Evolutionary conservation across 1,284 basidiomycete genomes (phyloP), one percentile per base, ranked within the genome.

Genomic region (Marasmius tenuissimus): DNA sequence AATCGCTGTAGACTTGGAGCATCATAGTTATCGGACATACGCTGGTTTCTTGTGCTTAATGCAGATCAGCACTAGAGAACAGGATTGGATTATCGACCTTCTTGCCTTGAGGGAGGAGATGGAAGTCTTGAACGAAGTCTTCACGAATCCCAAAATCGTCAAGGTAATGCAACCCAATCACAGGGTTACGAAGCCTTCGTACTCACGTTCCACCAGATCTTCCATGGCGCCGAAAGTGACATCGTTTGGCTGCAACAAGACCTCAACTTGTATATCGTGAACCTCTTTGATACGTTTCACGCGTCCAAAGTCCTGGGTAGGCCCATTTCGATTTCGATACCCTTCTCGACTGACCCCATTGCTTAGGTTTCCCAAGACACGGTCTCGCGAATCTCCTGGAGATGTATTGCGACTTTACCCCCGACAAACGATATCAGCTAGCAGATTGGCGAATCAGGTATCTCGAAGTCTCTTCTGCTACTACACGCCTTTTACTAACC

Each of bases 181-280:
- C 8, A 35, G 18, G 34, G 1, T 58, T 48, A 40, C 40, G 20
- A 58, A 20, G 2, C 50, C 33, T 27, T 14, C 58, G 47, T 14
- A 47, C 9, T 42, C 51, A 39, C 18, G 34, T 47, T 45, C 3
- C 1, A 8, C 9, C 61, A 93, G 92, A 89, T 96, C 3, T 87
- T 98, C 65, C 97, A 99, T 73, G 97, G 97, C 16, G 94, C 97
- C 1, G 93, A 96, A 55, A 94, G 91, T 65, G 97, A 99, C 73
- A 89, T 99, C 22, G 79, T 96, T 7, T 99, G 97, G 97, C 83
- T 99, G 14, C 96, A 99, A 73, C 92, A 95, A 73, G 92, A 99
- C 72, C 95, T 98, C 72, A 94, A 93, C 58, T 72, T 98, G 2
- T 98, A 96, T 74, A 82, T 98, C 53, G 96, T 99, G 63, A 94